phyloP scores from a whole-genome alignment of 352 stramenopile genomes.

The Saprolegnia parasitica region DNA sequence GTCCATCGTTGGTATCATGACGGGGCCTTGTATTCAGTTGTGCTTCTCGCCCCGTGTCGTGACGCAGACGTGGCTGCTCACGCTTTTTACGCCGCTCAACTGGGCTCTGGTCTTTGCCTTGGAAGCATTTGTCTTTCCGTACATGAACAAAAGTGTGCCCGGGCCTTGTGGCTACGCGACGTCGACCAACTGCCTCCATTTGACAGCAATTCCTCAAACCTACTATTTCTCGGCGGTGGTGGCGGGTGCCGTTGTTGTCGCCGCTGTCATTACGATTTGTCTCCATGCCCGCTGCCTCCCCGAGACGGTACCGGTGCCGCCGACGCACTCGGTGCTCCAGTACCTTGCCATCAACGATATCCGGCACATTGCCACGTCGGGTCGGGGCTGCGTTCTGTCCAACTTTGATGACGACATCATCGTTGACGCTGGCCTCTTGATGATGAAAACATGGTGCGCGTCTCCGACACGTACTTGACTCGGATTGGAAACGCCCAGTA shows the following conservation, averaged over 20 bases:
- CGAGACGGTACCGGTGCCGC: neutral
- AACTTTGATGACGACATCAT: neutral
- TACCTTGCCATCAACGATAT: neutral
- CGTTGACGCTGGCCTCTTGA: too few relatives aligned
- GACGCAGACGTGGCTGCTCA: constrained; percentile 1
- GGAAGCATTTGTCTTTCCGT: neutral
- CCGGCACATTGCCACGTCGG: neutral
- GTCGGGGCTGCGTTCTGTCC: neutral
- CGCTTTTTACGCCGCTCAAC: neutral
- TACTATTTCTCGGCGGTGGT: constrained; percentile 3
- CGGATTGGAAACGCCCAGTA: neutral
- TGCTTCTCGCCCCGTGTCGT: neutral
- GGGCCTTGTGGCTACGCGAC: neutral
- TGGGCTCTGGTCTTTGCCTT: neutral
- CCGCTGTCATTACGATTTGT: neutral
- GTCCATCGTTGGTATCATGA: constrained; percentile 7
- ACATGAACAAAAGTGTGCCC: neutral
- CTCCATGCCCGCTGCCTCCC: neutral
- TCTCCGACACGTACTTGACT: constrained; percentile 18
- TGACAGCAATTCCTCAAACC: neutral
- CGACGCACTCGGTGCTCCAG: neutral
- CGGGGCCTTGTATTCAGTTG: neutral
- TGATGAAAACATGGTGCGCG: constrained; percentile 32
- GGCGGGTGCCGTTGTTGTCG: neutral
- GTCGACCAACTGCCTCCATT: constrained; percentile 12